Base-by-base conservation (phyloP, 306 rosid species). In the Glycine soja region DNA sequence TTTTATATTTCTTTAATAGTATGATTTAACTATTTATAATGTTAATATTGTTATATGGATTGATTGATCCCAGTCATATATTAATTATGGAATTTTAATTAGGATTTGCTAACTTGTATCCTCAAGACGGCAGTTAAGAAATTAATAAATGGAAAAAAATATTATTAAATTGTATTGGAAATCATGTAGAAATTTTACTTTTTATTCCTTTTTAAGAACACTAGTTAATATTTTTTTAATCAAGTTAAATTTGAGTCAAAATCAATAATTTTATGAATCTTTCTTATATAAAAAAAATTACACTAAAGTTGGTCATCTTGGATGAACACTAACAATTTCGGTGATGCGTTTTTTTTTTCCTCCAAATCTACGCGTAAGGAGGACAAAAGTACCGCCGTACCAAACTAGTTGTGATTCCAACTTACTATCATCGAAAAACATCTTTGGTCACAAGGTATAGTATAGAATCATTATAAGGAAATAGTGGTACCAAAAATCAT, bases 401-500 rank as follows among this genome's bases (percentile, higher is more conserved):
- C 34, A n/a, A n/a, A 74, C 36, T 9, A 34, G 74, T 63, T 42
- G 63, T 81, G 59, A 73, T 73, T 73, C 57, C 67, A 6, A 12
- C 11, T 9, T 16, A 10, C 24, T 24, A 52, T 70, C 74, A 82
- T 73, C 73, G 19, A 30, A 75, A 68, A 64, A 59, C 53, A 63
- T 32, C 16, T 42, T 18, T 40, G 54, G 68, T 53, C 65, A 36
- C 48, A 36, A 16, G 46, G 51, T 45, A 13, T 45, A 46, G 65
- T 45, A 10, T 51, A 50, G 72, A 76, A 74, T 79, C 61, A 74
- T 63, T 80, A 19, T 62, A 8, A 42, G 67, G 45, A 59, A 64
- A 72, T 63, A 45, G 43, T 66, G 42, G 52, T 34, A 67, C 69
- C 75, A 47, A 81, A 69, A 66, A 66, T 56, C 43, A 74, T 45